Percentiles rank a stretch among this genome's conserved stretches.
These are phyloP conservation scores for Myxozyma neotropica DNA, from an alignment of 805 yeast genomes.

Conservation along the genomic window DNA sequence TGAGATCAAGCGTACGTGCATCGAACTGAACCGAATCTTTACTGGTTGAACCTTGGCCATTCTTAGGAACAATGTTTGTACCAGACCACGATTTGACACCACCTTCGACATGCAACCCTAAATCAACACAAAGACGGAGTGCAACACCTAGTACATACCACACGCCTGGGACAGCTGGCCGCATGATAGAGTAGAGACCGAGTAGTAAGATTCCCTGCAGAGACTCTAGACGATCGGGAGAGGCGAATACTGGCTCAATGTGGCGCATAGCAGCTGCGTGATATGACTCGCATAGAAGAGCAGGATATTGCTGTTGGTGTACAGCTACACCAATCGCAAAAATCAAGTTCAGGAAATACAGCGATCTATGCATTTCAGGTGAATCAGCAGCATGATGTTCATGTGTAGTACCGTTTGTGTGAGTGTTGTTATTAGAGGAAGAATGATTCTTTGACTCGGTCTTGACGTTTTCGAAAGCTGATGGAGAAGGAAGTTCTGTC, in stretches of 20 bases:
- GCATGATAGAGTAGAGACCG: conserved; percentile 75
- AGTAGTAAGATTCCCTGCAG: conserved; percentile 71
- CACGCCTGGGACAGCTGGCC: conserved; percentile 89
- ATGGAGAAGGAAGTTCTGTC: conserved; percentile 16
- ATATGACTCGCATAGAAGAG: conserved; percentile 68
- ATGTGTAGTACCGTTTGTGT: conserved; percentile 6
- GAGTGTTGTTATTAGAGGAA: not conserved
- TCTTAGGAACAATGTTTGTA: conserved; percentile 33
- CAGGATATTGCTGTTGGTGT: conserved; percentile 67
- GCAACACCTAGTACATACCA: conserved; percentile 89
- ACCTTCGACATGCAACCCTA: conserved; percentile 77
- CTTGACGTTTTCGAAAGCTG: not conserved
- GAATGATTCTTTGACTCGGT: not conserved
- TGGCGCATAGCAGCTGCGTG: conserved; percentile 64
- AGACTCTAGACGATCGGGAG: conserved; percentile 66
- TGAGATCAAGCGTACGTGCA: conserved; percentile 63
- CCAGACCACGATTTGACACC: conserved; percentile 37
- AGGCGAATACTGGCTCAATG: conserved; percentile 58
- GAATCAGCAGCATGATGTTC: conserved; percentile 18
- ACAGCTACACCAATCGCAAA: conserved; percentile 82
- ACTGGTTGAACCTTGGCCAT: conserved; percentile 17
- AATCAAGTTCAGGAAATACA: conserved; percentile 72
- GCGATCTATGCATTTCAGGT: conserved; percentile 34
- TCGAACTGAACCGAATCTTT: conserved; percentile 41
- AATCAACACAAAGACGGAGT: conserved; percentile 74